Base-by-base conservation (phyloP, 2,329 filamentous ascomycete genomes). In the Elsinoe ampelina region DNA sequence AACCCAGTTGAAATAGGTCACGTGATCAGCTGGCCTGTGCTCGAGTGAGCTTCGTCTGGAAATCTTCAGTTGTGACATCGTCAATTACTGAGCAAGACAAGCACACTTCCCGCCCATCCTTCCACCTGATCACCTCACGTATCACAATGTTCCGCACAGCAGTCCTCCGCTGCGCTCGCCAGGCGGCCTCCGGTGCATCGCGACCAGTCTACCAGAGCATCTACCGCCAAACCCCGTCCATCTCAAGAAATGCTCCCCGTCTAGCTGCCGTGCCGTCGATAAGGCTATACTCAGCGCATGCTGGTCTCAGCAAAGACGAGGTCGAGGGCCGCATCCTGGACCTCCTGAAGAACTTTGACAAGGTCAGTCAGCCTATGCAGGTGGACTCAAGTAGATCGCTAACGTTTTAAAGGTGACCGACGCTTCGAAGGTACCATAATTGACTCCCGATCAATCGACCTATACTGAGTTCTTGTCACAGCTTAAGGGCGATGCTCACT, bases 311-410 rank as follows among this genome's bases (percentile, higher is more conserved):
- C 67, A 86, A 90, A 79, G 79, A 84, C 58, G 89, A 95, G 77
- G 87, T 95, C 58, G 86, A 95, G 77, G 89, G 88, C 60, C 84
- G 92, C 71, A 96, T 97, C 80, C 81, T 95, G 73, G 87, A 89
- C 74, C 79, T 98, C 68, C 75, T 98, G 74, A 86, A 90, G 77
- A 92, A 91, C 73, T 98, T 97, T 72, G 93, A 98, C 79, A 98
- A 98, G 87, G 88, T 91, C 73, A 65, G 78, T 73, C 63, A 8
- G 10, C 10, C 20, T 36, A 34, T 35, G 34, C 11, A 15, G 57
- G 32, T 30, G 35, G 51, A 30, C 48, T 34, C 19, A 55, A 48
- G 13, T 30, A 43, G 36, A 38, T 55, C 3, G 19, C 38, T 15
- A 30, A 55, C 35, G 52, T 35, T 34, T 55, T 38, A 55, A 45